A percentile compares a stretch with the other conserved stretches of the same genome.
Evolutionary conservation across 2,329 filamentous ascomycete species (phyloP).

Genomic region (Talaromyces albobiverticillius): DNA sequence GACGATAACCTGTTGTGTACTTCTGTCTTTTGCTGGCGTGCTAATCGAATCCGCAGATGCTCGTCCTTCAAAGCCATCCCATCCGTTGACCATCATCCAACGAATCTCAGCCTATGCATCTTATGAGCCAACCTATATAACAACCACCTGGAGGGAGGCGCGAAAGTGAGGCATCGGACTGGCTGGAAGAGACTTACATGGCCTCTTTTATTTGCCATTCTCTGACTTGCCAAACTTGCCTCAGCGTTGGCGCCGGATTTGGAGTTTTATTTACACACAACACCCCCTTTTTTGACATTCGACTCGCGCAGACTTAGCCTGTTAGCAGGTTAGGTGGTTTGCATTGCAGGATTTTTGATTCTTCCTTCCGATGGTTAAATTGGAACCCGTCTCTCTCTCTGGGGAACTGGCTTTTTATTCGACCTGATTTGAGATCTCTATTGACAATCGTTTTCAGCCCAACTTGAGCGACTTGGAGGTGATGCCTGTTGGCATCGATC

Average conservation of each 20-base stretch:
- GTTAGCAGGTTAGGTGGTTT: background rate
- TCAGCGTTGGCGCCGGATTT: slow-evolving; percentile 11
- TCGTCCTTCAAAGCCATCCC: background rate
- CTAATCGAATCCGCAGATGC: background rate
- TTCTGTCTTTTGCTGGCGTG: background rate
- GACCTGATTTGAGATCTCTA: background rate
- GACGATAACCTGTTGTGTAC: background rate
- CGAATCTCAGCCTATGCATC: background rate
- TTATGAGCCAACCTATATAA: background rate
- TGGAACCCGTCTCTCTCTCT: background rate
- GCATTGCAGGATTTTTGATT: slow-evolving; percentile 1
- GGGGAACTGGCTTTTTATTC: background rate
- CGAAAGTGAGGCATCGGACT: slow-evolving; percentile 3
- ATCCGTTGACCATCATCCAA: background rate
- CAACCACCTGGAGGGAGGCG: background rate
- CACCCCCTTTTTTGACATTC: background rate
- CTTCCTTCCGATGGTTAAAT: slow-evolving; percentile 1
- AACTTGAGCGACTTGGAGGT: slow-evolving; percentile 1
- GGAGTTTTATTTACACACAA: slow-evolving; percentile 6
- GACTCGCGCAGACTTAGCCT: background rate
- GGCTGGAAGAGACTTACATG: background rate
- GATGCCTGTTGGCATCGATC: background rate
- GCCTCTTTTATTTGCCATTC: background rate
- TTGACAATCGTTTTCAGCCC: slow-evolving; percentile 9
- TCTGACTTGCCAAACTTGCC: slow-evolving; percentile 1